phyloP scores from a whole-genome alignment of 345 rosid species.

The Eucalyptus caleyi region DNA sequence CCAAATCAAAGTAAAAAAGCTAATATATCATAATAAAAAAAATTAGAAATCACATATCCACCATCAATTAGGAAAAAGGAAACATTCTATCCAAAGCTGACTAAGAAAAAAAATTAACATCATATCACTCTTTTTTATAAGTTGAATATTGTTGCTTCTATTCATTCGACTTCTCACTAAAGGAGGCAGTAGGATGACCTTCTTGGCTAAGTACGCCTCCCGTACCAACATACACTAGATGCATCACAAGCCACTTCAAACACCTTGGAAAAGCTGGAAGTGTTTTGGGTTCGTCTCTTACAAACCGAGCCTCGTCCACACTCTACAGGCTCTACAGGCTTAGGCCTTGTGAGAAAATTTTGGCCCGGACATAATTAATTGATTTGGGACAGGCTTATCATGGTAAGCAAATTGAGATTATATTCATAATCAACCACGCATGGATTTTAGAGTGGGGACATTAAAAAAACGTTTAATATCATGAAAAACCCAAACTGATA shows the following conservation, averaged over 20 bases:
- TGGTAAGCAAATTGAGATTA: background rate
- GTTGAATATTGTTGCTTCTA: background rate
- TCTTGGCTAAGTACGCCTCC: background rate
- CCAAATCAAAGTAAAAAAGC: background rate
- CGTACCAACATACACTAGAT: background rate
- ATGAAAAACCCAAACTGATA: too few relatives aligned
- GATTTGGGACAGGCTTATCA: background rate
- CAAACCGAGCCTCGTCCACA: background rate
- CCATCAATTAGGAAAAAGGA: background rate
- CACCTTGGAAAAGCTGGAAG: background rate
- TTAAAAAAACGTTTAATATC: background rate
- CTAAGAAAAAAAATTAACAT: background rate
- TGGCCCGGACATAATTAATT: background rate
- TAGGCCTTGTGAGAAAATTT: background rate
- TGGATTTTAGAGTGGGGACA: background rate
- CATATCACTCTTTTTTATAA: background rate
- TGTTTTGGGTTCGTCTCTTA: background rate
- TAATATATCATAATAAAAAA: background rate
- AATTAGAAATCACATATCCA: background rate
- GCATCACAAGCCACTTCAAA: background rate
- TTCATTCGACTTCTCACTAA: background rate
- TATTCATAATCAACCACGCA: background rate
- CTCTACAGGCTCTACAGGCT: background rate
- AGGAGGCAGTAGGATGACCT: background rate
- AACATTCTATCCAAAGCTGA: background rate